Conservation (phyloP, 805 yeast species). For the Saccharomycodes ludwigii region DNA sequence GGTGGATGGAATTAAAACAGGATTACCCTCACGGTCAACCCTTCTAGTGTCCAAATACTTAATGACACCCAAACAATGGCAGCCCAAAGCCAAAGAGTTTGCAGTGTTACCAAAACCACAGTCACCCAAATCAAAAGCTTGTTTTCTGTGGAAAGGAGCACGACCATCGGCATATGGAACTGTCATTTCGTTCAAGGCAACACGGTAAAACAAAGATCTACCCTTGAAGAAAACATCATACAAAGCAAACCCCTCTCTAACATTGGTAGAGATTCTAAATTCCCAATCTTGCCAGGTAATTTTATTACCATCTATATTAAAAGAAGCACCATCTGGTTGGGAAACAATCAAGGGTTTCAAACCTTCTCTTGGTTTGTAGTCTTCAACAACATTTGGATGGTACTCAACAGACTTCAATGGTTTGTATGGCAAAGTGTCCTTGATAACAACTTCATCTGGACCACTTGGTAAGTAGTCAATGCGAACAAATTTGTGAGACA, state of each 20-base stretch:
- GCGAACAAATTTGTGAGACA: slow-evolving; percentile 48
- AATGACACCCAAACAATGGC: slow-evolving; percentile 75
- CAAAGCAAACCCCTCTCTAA: slow-evolving; percentile 69
- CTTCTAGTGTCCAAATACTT: slow-evolving; percentile 56
- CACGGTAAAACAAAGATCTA: slow-evolving; percentile 60
- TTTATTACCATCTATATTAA: slow-evolving; percentile 43
- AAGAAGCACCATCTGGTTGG: slow-evolving; percentile 78
- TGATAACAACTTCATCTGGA: slow-evolving; percentile 37
- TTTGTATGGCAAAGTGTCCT: slow-evolving; percentile 50
- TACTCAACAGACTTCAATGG: slow-evolving; percentile 53
- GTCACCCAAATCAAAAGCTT: slow-evolving; percentile 79
- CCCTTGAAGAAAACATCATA: slow-evolving; percentile 68
- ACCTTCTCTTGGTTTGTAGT: slow-evolving; percentile 32
- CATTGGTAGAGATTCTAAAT: slow-evolving; percentile 55
- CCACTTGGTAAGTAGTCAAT: slow-evolving; percentile 69
- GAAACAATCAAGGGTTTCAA: slow-evolving; percentile 54
- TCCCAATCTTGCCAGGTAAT: slow-evolving; percentile 79
- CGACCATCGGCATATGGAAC: slow-evolving; percentile 83
- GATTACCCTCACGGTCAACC: slow-evolving; percentile 46
- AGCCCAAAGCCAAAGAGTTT: slow-evolving; percentile 57
- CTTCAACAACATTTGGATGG: slow-evolving; percentile 58
- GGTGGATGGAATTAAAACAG: slow-evolving; percentile 51
- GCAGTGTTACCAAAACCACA: slow-evolving; percentile 71
- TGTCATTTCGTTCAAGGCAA: slow-evolving; percentile 71
- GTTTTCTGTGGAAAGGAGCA: slow-evolving; percentile 74